phyloP scores from a whole-genome alignment of 352 stramenopile genomes.

The Phytophthora ohioensis region DNA sequence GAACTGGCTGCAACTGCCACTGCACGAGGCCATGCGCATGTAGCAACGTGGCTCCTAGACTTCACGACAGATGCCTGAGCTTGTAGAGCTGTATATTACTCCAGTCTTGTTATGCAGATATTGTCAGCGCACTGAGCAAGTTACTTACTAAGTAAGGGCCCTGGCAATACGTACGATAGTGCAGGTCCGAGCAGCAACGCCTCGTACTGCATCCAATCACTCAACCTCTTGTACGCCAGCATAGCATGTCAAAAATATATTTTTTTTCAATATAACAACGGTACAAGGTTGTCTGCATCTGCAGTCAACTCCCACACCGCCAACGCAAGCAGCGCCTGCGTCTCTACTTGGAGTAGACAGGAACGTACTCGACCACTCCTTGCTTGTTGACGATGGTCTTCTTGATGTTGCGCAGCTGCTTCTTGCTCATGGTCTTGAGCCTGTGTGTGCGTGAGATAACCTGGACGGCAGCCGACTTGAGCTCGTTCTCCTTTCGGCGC shows the following conservation, averaged over 20 bases:
- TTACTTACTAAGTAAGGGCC: too few relatives aligned
- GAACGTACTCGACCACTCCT: slow-evolving; percentile 90
- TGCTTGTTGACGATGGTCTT: slow-evolving; percentile 94
- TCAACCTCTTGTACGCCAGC: too few relatives aligned
- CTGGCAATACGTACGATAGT: too few relatives aligned
- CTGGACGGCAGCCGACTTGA: slow-evolving; percentile 90
- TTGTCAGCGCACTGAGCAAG: background rate
- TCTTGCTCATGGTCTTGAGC: slow-evolving; percentile 94
- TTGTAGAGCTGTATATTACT: slow-evolving; percentile 1
- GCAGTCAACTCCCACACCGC: background rate
- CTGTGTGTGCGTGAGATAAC: slow-evolving; percentile 88
- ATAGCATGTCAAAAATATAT: slow-evolving; percentile 18
- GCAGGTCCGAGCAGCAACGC: too few relatives aligned
- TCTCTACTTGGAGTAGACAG: slow-evolving; percentile 85
- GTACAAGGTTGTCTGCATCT: slow-evolving; percentile 20
- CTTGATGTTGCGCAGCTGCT: slow-evolving; percentile 92
- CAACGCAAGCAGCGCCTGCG: slow-evolving; percentile 10
- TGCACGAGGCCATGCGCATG: slow-evolving; percentile 19
- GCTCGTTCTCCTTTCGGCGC: slow-evolving; percentile 90
- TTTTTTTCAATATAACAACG: slow-evolving; percentile 39
- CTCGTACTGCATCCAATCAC: too few relatives aligned
- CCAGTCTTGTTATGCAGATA: background rate
- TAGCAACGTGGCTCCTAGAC: slow-evolving; percentile 35
- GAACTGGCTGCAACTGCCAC: slow-evolving; percentile 34
- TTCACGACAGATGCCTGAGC: slow-evolving; percentile 25